Percentiles rank a stretch among this genome's conserved stretches.
Evolutionary conservation across 1,139 yeast species (phyloP).

Genomic region (Lodderomyces metapsilosis): DNA sequence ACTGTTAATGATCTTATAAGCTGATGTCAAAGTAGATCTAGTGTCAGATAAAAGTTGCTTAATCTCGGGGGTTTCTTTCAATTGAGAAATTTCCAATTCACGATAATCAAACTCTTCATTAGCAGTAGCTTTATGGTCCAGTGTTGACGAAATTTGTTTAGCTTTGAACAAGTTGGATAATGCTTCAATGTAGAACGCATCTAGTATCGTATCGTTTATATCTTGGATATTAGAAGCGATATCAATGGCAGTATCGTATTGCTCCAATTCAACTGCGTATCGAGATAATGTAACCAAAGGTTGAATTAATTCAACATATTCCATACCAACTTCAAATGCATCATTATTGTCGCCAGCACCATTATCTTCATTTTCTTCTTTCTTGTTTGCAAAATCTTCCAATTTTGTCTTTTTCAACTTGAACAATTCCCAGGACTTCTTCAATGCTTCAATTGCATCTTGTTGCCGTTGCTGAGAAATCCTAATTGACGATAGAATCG

Average conservation of each 20-base stretch:
- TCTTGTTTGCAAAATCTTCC: conserved; percentile 42
- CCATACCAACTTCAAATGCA: conserved; percentile 43
- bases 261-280: conserved; percentile 74
- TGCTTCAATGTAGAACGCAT: conserved; percentile 78
- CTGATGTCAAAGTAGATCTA: conserved; percentile 55
- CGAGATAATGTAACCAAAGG: conserved; percentile 70
- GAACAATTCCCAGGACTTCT: conserved; percentile 73
- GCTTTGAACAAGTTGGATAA: conserved; percentile 65
- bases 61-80: conserved; percentile 33
- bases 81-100: conserved; percentile 35
- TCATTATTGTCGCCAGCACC: conserved; percentile 24
- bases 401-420: conserved; percentile 47
- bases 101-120: conserved; percentile 43
- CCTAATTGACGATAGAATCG: conserved; percentile 80
- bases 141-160: conserved; percentile 32
- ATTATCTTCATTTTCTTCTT: conserved; percentile 12
- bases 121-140: neutral
- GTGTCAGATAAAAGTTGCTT: conserved; percentile 42
- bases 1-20: conserved; percentile 47
- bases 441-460: conserved; percentile 72
- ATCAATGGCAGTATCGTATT: conserved; percentile 61
- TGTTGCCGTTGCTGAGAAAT: conserved; percentile 78
- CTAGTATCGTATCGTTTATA: conserved; percentile 80
- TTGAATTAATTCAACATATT: conserved; percentile 62
- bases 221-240: conserved; percentile 65